Percentiles rank a stretch among this genome's conserved stretches.
Conservation (phyloP, 2,329 filamentous ascomycete genomes). For the Orbilia oligospora region DNA sequence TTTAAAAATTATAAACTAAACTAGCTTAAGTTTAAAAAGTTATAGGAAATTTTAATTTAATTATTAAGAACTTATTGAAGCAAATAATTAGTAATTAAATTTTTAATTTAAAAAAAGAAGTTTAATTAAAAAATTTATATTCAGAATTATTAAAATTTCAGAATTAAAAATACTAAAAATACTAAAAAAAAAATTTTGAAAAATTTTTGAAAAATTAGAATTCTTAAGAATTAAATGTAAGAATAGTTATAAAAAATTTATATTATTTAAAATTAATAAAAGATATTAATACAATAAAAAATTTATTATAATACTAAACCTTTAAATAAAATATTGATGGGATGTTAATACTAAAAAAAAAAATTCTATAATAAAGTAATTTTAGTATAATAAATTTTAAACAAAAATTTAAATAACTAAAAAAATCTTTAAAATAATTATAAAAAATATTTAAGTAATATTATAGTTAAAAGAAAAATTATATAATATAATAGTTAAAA, state of each 20-base stretch:
- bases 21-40: slow-evolving; percentile 2
- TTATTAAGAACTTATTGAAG: neutral
- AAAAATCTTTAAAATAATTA: no score
- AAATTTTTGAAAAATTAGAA: no score
- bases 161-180: neutral
- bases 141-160: neutral
- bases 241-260: neutral
- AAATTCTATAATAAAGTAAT: no score
- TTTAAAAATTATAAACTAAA: neutral
- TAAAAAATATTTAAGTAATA: no score
- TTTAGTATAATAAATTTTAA: no score
- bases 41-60: slow-evolving; percentile 4
- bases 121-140: neutral
- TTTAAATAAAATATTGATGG: no score
- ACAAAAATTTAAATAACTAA: no score
- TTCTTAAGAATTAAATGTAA: neutral
- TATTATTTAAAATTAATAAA: neutral
- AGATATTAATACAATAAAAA: neutral
- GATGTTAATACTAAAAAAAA: no score
- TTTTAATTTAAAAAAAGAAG: neutral
- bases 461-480: no score
- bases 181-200: neutral
- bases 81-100: slow-evolving; percentile 1
- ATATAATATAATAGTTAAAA: no score
- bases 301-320: no score